Percentiles rank a stretch among this genome's conserved stretches.
These are phyloP conservation scores for Pseudogymnoascus sp. DNA, from an alignment of 2,329 filamentous ascomycete genomes.

Conservation along the genomic window DNA sequence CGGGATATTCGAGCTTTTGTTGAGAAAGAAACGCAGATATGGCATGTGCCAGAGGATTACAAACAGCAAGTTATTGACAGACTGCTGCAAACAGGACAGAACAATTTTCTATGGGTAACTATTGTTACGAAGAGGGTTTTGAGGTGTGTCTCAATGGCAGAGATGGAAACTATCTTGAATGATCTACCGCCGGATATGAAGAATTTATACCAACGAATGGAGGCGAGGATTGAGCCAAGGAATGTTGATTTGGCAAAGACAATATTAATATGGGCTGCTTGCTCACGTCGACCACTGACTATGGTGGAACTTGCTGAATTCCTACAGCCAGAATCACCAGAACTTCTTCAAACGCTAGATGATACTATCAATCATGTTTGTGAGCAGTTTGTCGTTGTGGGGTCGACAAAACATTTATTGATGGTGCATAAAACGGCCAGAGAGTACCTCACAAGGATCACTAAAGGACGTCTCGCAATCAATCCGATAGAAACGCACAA, in stretches of 20 bases:
- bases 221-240: slow-evolving; percentile 13
- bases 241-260: slow-evolving; percentile 16
- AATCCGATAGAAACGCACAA: slow-evolving; percentile 15
- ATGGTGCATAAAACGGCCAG: slow-evolving; percentile 27
- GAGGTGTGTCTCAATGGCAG: slow-evolving; percentile 8
- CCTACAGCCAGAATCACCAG: slow-evolving; percentile 20
- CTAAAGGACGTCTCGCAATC: slow-evolving; percentile 1
- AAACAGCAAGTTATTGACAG: slow-evolving; percentile 3
- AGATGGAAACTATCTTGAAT: slow-evolving; percentile 16
- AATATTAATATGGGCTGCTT: slow-evolving; percentile 25
- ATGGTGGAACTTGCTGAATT: slow-evolving; percentile 24
- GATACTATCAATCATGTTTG: slow-evolving; percentile 24
- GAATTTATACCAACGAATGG: slow-evolving; percentile 27
- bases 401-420: slow-evolving; percentile 12
- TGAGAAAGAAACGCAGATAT: not conserved
- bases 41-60: not conserved
- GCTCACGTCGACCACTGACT: slow-evolving; percentile 20
- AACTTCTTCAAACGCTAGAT: slow-evolving; percentile 18
- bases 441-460: slow-evolving; percentile 19
- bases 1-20: slow-evolving; percentile 7
- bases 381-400: slow-evolving; percentile 25
- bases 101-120: slow-evolving; percentile 14
- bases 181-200: slow-evolving; percentile 26
- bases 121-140: slow-evolving; percentile 4
- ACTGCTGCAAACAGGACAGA: not conserved